These are phyloP conservation scores for Lathyrus tuberosus DNA, from an alignment of 306 rosid species.

Conservation along the genomic window DNA sequence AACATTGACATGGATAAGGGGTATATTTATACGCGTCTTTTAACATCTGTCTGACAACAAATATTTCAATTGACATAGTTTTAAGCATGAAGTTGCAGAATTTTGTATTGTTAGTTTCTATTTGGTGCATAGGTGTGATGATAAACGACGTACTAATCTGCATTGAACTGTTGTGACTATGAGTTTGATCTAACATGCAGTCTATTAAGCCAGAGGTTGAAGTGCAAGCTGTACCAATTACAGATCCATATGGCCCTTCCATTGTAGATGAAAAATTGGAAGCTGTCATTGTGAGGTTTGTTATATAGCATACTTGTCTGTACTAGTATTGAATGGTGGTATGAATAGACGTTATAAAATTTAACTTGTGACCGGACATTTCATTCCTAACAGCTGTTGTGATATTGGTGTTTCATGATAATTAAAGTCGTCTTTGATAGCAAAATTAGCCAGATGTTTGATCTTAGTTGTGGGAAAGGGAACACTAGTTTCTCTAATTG, in stretches of 20 bases:
- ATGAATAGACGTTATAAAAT: constrained; percentile 15
- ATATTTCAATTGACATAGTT: neutral
- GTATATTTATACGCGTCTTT: constrained; percentile 4
- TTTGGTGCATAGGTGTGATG: constrained; percentile 16
- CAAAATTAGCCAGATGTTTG: constrained; percentile 9
- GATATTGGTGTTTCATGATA: neutral
- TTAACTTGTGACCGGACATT: neutral
- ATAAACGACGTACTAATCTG: constrained; percentile 8
- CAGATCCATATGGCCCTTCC: constrained; percentile 95
- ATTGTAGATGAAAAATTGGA: constrained; percentile 80
- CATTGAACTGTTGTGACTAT: constrained; percentile 12
- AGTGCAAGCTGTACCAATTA: constrained; percentile 78
- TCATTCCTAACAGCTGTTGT: constrained; percentile 15
- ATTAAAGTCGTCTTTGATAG: constrained; percentile 7
- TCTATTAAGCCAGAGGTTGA: constrained; percentile 79
- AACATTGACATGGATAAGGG: neutral
- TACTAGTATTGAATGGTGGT: constrained; percentile 26
- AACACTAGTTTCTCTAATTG: neutral
- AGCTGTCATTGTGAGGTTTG: constrained; percentile 91
- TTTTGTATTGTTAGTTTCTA: constrained; percentile 20
- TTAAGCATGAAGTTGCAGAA: constrained; percentile 14
- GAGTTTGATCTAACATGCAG: constrained; percentile 47
- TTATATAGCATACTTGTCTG: constrained; percentile 12
- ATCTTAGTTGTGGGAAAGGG: neutral
- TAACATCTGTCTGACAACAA: constrained; percentile 26